A percentile compares a stretch with the other conserved stretches of the same genome.
Evolutionary conservation across 495 filamentous ascomycete species (phyloP).

Genomic region (Tuber umbilicatum): DNA sequence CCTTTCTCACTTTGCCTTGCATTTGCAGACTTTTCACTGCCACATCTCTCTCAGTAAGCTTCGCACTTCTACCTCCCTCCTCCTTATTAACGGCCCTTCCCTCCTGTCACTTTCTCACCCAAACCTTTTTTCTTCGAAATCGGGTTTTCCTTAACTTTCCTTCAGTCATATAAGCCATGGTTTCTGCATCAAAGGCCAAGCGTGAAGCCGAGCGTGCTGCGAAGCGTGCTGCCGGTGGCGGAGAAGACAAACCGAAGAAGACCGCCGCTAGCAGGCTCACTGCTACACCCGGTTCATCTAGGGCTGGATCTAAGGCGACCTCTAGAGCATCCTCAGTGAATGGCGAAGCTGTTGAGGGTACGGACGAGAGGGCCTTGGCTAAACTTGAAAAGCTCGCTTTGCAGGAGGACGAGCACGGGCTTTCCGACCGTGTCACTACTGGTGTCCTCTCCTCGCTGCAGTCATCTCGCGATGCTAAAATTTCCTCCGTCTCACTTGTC

Average conservation of each 20-base stretch:
- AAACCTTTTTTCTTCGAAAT: neutral
- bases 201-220: constrained; percentile 91
- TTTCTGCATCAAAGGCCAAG: constrained; percentile 96
- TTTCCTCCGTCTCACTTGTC: constrained; percentile 83
- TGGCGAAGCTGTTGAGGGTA: constrained; percentile 54
- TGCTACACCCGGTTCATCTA: constrained; percentile 53
- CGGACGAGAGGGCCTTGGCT: constrained; percentile 28
- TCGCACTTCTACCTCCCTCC: neutral
- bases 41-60: constrained; percentile 3
- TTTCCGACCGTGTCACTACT: constrained; percentile 96
- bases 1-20: neutral
- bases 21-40: constrained; percentile 1
- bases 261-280: constrained; percentile 56
- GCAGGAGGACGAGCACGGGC: constrained; percentile 91
- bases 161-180: constrained; percentile 50
- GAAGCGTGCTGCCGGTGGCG: constrained; percentile 75
- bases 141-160: neutral
- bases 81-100: neutral
- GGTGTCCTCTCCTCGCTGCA: constrained; percentile 84
- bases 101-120: neutral
- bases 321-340: constrained; percentile 63
- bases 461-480: constrained; percentile 87
- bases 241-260: constrained; percentile 65
- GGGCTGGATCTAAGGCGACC: constrained; percentile 58
- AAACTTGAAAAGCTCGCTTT: constrained; percentile 56